Base-by-base conservation (phyloP, 73 alveolate genomes). In the Paraurostyla sp. region DNA sequence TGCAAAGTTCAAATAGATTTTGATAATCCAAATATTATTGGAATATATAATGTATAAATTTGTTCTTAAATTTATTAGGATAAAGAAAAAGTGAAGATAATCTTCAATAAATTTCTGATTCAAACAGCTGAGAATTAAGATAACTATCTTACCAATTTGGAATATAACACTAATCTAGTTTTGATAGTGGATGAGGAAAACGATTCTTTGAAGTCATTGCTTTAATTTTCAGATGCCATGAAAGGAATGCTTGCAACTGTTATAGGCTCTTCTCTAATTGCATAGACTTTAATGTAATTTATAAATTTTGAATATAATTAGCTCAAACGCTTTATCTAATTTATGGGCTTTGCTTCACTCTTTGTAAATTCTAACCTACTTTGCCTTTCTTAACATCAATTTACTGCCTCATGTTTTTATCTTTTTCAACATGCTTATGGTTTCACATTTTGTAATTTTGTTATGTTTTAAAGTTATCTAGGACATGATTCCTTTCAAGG, bases 371-470 rank as follows among this genome's bases (percentile, higher is more conserved):
- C 71, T 73, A 0, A 48, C 87, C 4, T 73, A 45, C 71, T 48
- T 73, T 45, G 87, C 23, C 2, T 73, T 73, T 36, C n/a, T 73
- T 20, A 3, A 73, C 35, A 43, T 73, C 33, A 73, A 73, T 29
- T 27, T 73, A 3, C 11, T 50, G 30, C 71, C 87, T 73, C 87
- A 73, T 49, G 15, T 73, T 3, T 73, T 32, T 43, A 36, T 73
- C 1, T 45, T 73, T 48, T 73, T 16, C 27, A 56, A 48, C 18
- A 73, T 73, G 87, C 50, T 73, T 7, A 48, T 73, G 71, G 87
- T 30, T 13, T 73, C 87, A 20, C 87, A 73, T 48, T 73, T 73
- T 50, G 87, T n/a, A n/a, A n/a, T n/a, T n/a, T n/a, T n/a, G n/a
- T n/a, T n/a, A n/a, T n/a, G n/a, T n/a, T n/a, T n/a, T n/a, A n/a